Evolutionary conservation across 1,284 basidiomycete species (phyloP).

Genomic region (Cutaneotrichosporon mucoides): DNA sequence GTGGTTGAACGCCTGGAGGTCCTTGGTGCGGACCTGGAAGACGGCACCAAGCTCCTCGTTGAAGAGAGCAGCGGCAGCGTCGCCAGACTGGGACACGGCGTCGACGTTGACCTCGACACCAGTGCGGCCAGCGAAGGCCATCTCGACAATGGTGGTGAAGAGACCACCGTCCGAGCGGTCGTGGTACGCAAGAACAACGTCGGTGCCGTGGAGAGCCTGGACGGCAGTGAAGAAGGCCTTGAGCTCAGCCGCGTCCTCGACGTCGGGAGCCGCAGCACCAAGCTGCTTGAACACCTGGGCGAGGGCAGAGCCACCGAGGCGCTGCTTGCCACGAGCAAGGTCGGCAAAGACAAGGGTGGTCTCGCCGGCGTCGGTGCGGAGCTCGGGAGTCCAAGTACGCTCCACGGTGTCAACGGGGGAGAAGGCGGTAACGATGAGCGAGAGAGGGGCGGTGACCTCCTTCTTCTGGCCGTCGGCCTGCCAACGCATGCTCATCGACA

Average conservation of each 20-base stretch:
- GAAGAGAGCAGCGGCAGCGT: constrained; percentile 72
- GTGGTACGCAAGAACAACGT: constrained; percentile 86
- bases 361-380: constrained; percentile 58
- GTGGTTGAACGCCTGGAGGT: constrained; percentile 59
- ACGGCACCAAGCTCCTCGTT: constrained; percentile 96
- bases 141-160: constrained; percentile 87
- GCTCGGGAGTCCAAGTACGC: constrained; percentile 87
- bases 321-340: constrained; percentile 73
- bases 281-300: constrained; percentile 94
- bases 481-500: constrained; percentile 99
- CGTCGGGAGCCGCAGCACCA: constrained; percentile 72
- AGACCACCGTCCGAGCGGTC: constrained; percentile 97
- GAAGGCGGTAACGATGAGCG: constrained; percentile 92
- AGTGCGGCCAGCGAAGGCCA: constrained; percentile 87
- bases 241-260: constrained; percentile 70
- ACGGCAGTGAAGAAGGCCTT: constrained; percentile 79
- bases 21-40: constrained; percentile 69
- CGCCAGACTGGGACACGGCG: constrained; percentile 51
- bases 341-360: constrained; percentile 86
- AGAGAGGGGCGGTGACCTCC: constrained; percentile 85
- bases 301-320: constrained; percentile 90
- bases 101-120: constrained; percentile 58
- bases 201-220: constrained; percentile 61
- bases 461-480: constrained; percentile 59
- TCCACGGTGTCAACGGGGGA: constrained; percentile 75